phyloP scores from a whole-genome alignment of 805 yeast genomes.

The Saitoella complicata region DNA sequence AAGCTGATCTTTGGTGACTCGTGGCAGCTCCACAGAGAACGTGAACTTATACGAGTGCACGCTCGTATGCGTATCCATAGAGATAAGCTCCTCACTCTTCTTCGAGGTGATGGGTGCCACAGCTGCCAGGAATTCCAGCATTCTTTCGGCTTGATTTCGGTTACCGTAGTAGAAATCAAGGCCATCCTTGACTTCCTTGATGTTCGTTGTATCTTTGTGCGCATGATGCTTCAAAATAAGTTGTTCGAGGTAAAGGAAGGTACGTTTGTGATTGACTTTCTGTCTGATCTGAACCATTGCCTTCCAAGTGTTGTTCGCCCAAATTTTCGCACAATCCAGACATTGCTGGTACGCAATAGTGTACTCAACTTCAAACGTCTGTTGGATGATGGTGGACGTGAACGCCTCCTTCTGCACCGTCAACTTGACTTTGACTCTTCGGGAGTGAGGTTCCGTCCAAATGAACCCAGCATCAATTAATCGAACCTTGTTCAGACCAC shows the following conservation, averaged over 20 bases:
- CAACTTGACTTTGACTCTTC: slow-evolving; percentile 78
- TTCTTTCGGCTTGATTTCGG: slow-evolving; percentile 80
- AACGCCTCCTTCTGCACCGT: slow-evolving; percentile 93
- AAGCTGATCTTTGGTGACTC: slow-evolving; percentile 91
- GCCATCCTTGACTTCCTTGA: slow-evolving; percentile 86
- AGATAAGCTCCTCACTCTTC: slow-evolving; percentile 78
- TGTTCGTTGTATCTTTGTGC: slow-evolving; percentile 83
- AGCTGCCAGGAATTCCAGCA: slow-evolving; percentile 75
- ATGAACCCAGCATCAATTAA: slow-evolving; percentile 85
- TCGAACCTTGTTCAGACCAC: slow-evolving; percentile 75
- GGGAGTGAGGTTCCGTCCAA: slow-evolving; percentile 98
- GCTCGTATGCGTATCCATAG: slow-evolving; percentile 86
- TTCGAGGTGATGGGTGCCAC: slow-evolving; percentile 74
- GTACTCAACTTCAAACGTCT: slow-evolving; percentile 85
- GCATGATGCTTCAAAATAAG: slow-evolving; percentile 83
- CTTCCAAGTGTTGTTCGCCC: slow-evolving; percentile 94
- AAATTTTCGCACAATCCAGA: slow-evolving; percentile 95
- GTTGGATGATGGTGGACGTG: slow-evolving; percentile 81
- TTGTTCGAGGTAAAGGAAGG: slow-evolving; percentile 90
- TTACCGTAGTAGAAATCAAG: slow-evolving; percentile 82
- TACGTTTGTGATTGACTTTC: slow-evolving; percentile 91
- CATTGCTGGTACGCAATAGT: slow-evolving; percentile 93
- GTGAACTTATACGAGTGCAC: slow-evolving; percentile 77
- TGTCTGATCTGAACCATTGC: slow-evolving; percentile 96
- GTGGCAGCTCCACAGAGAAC: slow-evolving; percentile 84